These are phyloP conservation scores for Aegilops tauschii DNA, from an alignment of 176 grass and related monocot genomes.

Conservation along the genomic window DNA sequence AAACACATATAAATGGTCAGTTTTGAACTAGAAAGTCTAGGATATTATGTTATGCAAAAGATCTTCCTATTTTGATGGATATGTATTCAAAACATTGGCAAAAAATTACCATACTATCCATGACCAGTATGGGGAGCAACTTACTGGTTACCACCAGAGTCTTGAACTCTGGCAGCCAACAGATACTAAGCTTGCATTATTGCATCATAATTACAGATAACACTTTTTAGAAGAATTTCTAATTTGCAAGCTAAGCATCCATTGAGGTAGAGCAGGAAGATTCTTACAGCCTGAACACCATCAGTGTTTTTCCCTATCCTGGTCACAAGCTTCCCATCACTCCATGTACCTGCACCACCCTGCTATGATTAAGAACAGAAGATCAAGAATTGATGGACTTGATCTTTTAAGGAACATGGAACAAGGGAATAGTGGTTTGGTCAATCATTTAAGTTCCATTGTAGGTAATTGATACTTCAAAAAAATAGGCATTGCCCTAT, in stretches of 20 bases:
- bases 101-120: background rate
- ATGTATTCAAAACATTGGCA: background rate
- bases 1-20: background rate
- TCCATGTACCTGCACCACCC: slow-evolving; percentile 99
- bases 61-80: background rate
- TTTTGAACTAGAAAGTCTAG: background rate
- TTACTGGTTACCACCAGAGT: background rate
- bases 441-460: background rate
- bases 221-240: background rate
- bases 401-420: slow-evolving; percentile 24
- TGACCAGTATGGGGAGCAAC: background rate
- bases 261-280: slow-evolving; percentile 30
- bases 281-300: slow-evolving; percentile 93
- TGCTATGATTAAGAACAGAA: slow-evolving; percentile 74
- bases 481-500: background rate
- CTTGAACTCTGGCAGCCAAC: background rate
- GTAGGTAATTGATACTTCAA: background rate
- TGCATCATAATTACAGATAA: background rate
- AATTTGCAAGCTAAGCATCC: background rate
- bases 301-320: slow-evolving; percentile 95
- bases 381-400: slow-evolving; percentile 35
- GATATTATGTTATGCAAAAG: background rate
- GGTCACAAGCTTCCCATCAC: slow-evolving; percentile 97
- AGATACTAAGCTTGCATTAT: slow-evolving; percentile 4
- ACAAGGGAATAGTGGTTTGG: background rate